These are phyloP conservation scores for Phyllostachys edulis DNA, from an alignment of 176 grass and related monocot species.

Conservation along the genomic window DNA sequence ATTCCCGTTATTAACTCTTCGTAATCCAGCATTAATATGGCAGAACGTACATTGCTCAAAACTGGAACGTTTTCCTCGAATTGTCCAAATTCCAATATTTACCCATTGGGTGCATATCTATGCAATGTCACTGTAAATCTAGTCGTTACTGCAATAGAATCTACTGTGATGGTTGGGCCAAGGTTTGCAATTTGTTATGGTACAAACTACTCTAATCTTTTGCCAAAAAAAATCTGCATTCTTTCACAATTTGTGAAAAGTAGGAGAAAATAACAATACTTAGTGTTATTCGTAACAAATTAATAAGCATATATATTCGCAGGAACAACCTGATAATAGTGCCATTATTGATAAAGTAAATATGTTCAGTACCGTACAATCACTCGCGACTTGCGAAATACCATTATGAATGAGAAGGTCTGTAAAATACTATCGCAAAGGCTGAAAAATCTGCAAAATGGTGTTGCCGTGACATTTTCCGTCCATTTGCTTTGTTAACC, in stretches of 20 bases:
- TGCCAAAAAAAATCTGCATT: neutral
- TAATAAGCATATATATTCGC: neutral
- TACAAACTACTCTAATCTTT: neutral
- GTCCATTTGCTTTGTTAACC: too few relatives aligned
- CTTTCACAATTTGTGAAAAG: neutral
- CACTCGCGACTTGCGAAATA: too few relatives aligned
- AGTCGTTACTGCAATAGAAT: neutral
- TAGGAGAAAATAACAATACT: neutral
- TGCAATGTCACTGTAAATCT: neutral
- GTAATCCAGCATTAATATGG: neutral
- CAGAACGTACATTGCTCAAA: neutral
- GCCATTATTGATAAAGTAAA: too few relatives aligned
- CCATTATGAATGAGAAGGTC: too few relatives aligned
- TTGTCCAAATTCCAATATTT: neutral
- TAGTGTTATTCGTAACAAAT: neutral
- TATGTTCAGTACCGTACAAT: too few relatives aligned
- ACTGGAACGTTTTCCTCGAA: neutral
- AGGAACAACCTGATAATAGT: too few relatives aligned
- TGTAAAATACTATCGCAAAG: too few relatives aligned
- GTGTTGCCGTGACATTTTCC: too few relatives aligned
- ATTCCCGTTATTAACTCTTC: neutral
- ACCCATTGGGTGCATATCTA: neutral
- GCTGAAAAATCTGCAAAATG: too few relatives aligned
- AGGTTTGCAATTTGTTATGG: neutral
- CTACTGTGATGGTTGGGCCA: neutral